phyloP scores from a whole-genome alignment of 2,329 filamentous ascomycete species.

The Neoarthrinium moseri region DNA sequence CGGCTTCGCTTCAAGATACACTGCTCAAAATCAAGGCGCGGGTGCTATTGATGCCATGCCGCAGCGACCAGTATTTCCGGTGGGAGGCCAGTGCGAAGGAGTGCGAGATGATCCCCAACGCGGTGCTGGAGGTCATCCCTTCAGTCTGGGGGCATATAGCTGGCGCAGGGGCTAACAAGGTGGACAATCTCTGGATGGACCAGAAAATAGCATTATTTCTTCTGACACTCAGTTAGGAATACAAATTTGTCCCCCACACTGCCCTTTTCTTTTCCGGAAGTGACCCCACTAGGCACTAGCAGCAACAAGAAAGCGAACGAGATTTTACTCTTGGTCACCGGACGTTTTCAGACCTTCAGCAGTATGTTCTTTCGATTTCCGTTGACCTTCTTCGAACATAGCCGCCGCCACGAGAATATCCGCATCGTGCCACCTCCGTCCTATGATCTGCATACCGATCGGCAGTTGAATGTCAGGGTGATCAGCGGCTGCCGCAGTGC shows the following conservation, averaged over 20 bases:
- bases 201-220: too few relatives aligned
- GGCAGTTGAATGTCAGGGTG: constrained; percentile 39
- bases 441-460: constrained; percentile 55
- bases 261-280: too few relatives aligned
- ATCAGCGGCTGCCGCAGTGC: constrained; percentile 39
- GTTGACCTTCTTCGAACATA: too few relatives aligned
- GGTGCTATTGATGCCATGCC: constrained; percentile 58
- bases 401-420: too few relatives aligned
- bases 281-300: too few relatives aligned
- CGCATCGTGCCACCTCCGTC: too few relatives aligned
- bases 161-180: constrained; percentile 26
- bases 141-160: constrained; percentile 36
- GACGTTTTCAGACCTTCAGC: too few relatives aligned
- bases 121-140: constrained; percentile 29
- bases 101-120: constrained; percentile 23
- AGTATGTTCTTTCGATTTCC: too few relatives aligned
- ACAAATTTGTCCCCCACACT: too few relatives aligned
- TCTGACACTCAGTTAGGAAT: too few relatives aligned
- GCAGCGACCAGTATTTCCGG: constrained; percentile 68
- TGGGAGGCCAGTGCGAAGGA: constrained; percentile 32
- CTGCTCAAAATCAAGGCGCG: constrained; percentile 60
- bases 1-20: constrained; percentile 44
- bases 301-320: too few relatives aligned
- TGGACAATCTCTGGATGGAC: constrained; percentile 29
- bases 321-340: too few relatives aligned